A percentile compares a stretch with the other conserved stretches of the same genome.
These are phyloP conservation scores for Cadophora luteo-olivacea DNA, from an alignment of 2,329 filamentous ascomycete genomes.

Conservation along the genomic window DNA sequence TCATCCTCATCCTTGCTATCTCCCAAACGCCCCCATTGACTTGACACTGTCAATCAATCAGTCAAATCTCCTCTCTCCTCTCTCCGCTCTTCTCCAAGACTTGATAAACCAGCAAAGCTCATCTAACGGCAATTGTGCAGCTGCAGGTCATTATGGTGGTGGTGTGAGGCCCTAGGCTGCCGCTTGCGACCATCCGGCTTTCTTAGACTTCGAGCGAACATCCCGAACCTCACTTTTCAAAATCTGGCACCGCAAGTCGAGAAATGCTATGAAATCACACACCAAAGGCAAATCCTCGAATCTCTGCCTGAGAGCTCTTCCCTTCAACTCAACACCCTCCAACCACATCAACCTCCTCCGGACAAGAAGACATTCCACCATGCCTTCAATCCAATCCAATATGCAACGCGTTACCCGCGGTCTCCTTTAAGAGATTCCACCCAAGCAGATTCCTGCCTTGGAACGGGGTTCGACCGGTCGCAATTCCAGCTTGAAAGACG, in stretches of 20 bases:
- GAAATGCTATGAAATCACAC: slow-evolving; percentile 13
- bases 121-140: neutral
- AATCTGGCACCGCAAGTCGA: neutral
- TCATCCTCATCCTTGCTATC: neutral
- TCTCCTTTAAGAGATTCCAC: slow-evolving; percentile 30
- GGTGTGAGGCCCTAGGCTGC: slow-evolving; percentile 9
- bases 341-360: neutral
- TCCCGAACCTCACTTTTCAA: neutral
- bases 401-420: slow-evolving; percentile 26
- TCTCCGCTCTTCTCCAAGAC: neutral
- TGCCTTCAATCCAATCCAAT: slow-evolving; percentile 30
- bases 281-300: neutral
- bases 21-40: neutral
- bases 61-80: neutral
- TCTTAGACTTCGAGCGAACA: slow-evolving; percentile 6
- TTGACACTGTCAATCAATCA: slow-evolving; percentile 1
- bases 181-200: slow-evolving; percentile 6
- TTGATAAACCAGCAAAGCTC: neutral
- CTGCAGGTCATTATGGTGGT: slow-evolving; percentile 6
- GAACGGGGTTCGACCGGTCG: neutral
- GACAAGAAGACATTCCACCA: slow-evolving; percentile 31
- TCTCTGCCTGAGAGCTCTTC: neutral
- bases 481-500: neutral
- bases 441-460: slow-evolving; percentile 2
- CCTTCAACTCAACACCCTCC: neutral